Evolutionary conservation across 257 asterid genomes (phyloP), one percentile per base, ranked within the genome.

Genomic region (Solanum lycopersicoides): DNA sequence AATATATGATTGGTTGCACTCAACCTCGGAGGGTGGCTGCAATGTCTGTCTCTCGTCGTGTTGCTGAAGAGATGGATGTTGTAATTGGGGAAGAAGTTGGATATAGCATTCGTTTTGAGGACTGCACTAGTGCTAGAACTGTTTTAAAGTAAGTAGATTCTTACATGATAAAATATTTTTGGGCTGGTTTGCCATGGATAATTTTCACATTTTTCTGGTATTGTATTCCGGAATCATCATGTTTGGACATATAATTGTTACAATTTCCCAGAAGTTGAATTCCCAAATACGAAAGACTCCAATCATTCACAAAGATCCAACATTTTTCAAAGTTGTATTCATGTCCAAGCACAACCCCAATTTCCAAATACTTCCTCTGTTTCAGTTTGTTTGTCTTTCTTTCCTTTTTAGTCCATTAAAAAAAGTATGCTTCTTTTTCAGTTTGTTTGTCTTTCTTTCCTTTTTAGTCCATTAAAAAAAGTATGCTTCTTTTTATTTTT

Each of bases 11-110:
- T 86, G 99, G 88, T n/a, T 97, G 99, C 88, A 97, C 99, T 13
- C 99, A 95, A 90, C 99, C 99, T 68, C 94, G 98, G 47, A 92
- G 99, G 89, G 99, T 96, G 88, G 99, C 99, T 76, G 99, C 99
- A 14, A 96, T 97, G 99, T 95, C 99, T 16, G 99, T 96, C 87
- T 95, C 99, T 69, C 94, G 98, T 60, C 93, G 99, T 86, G 99
- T 97, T 9, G 99, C 99, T 4, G 99, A 97, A 85, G 99, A 97
- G 93, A 96, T 97, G 99, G 99, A 97, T 83, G 98, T 97, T 86
- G 90, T 92, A 1, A 96, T 96, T 84, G 99, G 99, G 30, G 99
- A 97, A 90, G 99, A 97, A 93, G 99, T 97, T 16, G 99, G 99
- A 89, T 96, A 97, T 83, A 96, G 98, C 79, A 95, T 97, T 87